These are phyloP conservation scores for Myochromella boudieri DNA, from an alignment of 768 basidiomycete species.

Conservation along the genomic window DNA sequence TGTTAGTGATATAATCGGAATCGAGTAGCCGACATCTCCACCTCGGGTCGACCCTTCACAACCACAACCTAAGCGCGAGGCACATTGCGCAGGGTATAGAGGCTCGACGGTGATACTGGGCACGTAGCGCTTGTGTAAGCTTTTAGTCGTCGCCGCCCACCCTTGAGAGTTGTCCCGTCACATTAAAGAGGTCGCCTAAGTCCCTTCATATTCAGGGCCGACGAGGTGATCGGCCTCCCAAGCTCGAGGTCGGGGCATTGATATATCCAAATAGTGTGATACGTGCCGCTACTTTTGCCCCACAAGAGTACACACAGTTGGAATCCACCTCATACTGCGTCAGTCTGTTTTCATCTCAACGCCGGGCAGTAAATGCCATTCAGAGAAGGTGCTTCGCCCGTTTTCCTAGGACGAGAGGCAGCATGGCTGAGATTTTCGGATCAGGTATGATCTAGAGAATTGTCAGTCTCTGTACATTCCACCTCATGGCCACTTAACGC, in stretches of 20 bases:
- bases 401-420: background rate
- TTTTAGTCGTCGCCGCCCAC: conserved; percentile 5
- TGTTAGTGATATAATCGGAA: background rate
- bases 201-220: conserved; percentile 2
- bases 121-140: conserved; percentile 1
- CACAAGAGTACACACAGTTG: background rate
- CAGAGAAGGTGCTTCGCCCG: background rate
- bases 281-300: background rate
- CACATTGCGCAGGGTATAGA: background rate
- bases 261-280: background rate
- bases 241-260: background rate
- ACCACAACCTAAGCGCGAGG: background rate
- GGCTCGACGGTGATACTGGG: background rate
- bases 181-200: background rate
- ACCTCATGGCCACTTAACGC: too few species aligned
- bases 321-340: conserved; percentile 12
- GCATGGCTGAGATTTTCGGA: too few species aligned
- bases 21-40: conserved; percentile 3
- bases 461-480: too few species aligned
- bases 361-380: background rate
- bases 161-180: background rate
- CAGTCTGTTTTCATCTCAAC: background rate
- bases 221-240: background rate
- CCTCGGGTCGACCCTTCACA: conserved; percentile 7
- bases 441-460: background rate